Evolutionary conservation across 2,329 filamentous ascomycete species (phyloP).

Genomic region (Orbilia blumenaviensis): DNA sequence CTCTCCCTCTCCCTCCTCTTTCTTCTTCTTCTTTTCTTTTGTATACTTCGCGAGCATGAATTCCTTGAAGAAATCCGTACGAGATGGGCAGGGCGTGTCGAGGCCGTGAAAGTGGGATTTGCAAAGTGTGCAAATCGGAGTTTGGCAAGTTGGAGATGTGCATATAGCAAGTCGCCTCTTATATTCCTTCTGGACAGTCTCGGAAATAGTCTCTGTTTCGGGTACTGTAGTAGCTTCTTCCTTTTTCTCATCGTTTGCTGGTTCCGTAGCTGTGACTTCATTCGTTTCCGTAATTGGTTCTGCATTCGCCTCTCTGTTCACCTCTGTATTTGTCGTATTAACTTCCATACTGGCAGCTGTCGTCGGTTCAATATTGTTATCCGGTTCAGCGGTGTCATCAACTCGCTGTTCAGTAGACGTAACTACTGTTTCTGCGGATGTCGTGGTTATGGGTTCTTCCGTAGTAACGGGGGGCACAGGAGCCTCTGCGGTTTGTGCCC

Average conservation of each 20-base stretch:
- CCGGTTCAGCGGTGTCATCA: background rate
- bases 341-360: background rate
- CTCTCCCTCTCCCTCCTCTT: background rate
- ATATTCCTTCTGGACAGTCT: constrained; percentile 30
- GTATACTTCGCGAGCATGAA: constrained; percentile 43
- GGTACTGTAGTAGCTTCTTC: background rate
- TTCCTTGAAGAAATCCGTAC: constrained; percentile 25
- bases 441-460: background rate
- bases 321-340: background rate
- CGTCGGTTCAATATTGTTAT: background rate
- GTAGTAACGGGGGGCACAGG: background rate
- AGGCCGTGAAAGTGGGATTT: constrained; percentile 48
- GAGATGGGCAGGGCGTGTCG: constrained; percentile 41
- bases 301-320: background rate
- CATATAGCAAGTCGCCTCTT: constrained; percentile 41
- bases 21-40: constrained; percentile 2
- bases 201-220: constrained; percentile 5
- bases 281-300: background rate
- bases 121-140: constrained; percentile 43
- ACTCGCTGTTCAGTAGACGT: background rate
- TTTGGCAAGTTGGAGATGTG: constrained; percentile 18
- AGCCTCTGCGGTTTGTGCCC: constrained; percentile 5
- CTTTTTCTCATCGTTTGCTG: background rate
- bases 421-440: background rate
- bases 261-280: background rate